phyloP scores from a whole-genome alignment of 148 eudicot genomes.

The Dianthus caryophyllus region DNA sequence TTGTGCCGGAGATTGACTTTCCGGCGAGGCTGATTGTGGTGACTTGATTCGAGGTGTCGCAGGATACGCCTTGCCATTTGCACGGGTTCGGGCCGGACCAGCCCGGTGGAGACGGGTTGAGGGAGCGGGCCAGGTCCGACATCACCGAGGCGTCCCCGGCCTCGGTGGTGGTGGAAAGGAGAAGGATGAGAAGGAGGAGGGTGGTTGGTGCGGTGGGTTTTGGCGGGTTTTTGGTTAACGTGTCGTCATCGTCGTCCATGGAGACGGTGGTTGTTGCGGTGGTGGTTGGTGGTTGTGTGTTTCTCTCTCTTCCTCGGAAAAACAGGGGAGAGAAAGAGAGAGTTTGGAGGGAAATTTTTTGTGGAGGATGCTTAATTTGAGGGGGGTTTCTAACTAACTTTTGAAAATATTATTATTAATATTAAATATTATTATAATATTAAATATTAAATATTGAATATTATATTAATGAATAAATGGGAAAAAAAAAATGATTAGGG shows the following conservation, averaged over 20 bases:
- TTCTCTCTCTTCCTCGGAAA: conserved; percentile 17
- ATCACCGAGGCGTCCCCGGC: conserved; percentile 47
- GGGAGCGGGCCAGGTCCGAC: conserved; percentile 31
- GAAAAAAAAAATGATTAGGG: no score
- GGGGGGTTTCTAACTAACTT: conserved; percentile 2
- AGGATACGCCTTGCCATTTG: conserved; percentile 44
- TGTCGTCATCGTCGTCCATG: conserved; percentile 29
- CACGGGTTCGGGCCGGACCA: conserved; percentile 49
- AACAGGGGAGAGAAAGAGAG: no score
- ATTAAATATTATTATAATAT: neutral
- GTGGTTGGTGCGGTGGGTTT: conserved; percentile 10
- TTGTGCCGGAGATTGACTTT: conserved; percentile 35
- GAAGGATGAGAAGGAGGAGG: conserved; percentile 18
- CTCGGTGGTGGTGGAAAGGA: conserved; percentile 3
- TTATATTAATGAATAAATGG: no score
- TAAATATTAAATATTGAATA: neutral
- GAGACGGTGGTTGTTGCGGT: neutral
- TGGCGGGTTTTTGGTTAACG: conserved; percentile 2
- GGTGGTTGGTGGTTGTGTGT: no score
- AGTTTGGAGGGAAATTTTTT: neutral
- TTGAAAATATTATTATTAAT: no score
- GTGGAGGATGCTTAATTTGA: conserved; percentile 30
- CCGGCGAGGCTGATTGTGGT: conserved; percentile 34
- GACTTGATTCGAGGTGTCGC: conserved; percentile 37
- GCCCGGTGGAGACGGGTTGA: conserved; percentile 39